A percentile compares a stretch with the other conserved stretches of the same genome.
These are phyloP conservation scores for Acanthamoeba triangularis DNA, from an alignment of 208 protist species.

Conservation along the genomic window DNA sequence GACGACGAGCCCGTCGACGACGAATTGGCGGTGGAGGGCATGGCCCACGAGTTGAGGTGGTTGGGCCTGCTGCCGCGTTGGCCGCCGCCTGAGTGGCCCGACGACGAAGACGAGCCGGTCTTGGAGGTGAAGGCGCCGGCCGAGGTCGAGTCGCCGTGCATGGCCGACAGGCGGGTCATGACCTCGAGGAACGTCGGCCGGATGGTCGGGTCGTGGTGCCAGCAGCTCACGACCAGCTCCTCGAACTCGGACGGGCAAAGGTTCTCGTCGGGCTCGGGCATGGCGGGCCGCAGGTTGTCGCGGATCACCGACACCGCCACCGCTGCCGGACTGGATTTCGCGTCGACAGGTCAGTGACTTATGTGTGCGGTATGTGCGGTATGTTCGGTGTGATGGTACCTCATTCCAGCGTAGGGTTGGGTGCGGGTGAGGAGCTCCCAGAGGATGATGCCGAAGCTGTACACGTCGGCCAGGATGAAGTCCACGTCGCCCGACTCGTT, in stretches of 20 bases:
- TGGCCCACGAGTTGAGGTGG: background rate
- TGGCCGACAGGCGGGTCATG: conserved; percentile 41
- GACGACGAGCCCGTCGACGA: background rate
- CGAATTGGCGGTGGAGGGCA: background rate
- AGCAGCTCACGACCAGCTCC: conserved; percentile 46
- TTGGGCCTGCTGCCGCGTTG: background rate
- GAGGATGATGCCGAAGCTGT: conserved; percentile 51
- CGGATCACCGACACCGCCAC: conserved; percentile 63
- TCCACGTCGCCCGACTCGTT: conserved; percentile 26
- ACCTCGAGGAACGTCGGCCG: conserved; percentile 69
- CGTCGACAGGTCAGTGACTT: too few relatives aligned
- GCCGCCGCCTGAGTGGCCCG: background rate
- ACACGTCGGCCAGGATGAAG: conserved; percentile 51
- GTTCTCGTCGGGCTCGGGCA: background rate
- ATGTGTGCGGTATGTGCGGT: background rate
- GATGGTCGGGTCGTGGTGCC: conserved; percentile 58
- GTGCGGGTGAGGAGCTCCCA: conserved; percentile 1
- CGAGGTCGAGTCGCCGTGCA: conserved; percentile 42
- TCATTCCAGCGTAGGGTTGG: background rate
- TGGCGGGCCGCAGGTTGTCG: conserved; percentile 24
- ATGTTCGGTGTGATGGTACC: too few relatives aligned
- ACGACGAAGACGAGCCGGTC: background rate
- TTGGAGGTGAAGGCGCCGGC: conserved; percentile 31
- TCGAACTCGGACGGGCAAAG: background rate
- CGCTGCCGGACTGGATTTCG: conserved; percentile 5